These are phyloP conservation scores for Epichloe amarillans DNA, from an alignment of 2,329 filamentous ascomycete genomes.

Conservation along the genomic window DNA sequence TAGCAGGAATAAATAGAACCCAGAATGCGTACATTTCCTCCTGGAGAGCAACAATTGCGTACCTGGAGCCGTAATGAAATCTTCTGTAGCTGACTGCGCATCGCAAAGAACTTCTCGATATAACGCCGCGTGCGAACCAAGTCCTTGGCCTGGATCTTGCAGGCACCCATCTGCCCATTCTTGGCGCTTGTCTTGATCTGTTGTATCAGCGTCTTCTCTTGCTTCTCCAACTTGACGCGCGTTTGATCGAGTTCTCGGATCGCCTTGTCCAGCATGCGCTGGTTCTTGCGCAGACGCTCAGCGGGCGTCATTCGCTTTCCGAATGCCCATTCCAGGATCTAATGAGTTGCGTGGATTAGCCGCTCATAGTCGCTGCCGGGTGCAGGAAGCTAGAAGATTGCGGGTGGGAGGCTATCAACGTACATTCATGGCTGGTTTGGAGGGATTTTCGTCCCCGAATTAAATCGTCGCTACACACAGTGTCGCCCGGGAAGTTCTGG, in stretches of 20 bases:
- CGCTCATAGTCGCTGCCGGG: not conserved
- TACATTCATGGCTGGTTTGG: conserved; percentile 42
- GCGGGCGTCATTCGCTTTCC: conserved; percentile 98
- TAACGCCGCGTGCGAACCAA: conserved; percentile 86
- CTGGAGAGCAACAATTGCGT: conserved; percentile 7
- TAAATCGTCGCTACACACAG: not conserved
- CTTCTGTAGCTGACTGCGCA: conserved; percentile 93
- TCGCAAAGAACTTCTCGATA: conserved; percentile 95
- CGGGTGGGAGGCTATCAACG: conserved; percentile 10
- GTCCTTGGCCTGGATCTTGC: conserved; percentile 97
- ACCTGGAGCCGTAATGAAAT: conserved; percentile 92
- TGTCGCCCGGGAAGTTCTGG: not conserved
- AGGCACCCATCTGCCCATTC: conserved; percentile 95
- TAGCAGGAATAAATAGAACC: not conserved
- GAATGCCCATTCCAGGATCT: conserved; percentile 98
- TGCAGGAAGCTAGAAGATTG: not conserved
- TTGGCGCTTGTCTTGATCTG: conserved; percentile 99
- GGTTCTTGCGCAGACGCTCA: conserved; percentile 82
- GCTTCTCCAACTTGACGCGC: conserved; percentile 89
- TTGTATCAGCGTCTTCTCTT: conserved; percentile 90
- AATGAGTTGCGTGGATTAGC: conserved; percentile 9
- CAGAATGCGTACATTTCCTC: not conserved
- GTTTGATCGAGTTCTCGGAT: conserved; percentile 93
- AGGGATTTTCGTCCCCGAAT: not conserved
- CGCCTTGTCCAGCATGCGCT: conserved; percentile 92